A percentile compares a stretch with the other conserved stretches of the same genome.
Evolutionary conservation across 345 rosid species (phyloP).

Genomic region (Carallia brachiata): DNA sequence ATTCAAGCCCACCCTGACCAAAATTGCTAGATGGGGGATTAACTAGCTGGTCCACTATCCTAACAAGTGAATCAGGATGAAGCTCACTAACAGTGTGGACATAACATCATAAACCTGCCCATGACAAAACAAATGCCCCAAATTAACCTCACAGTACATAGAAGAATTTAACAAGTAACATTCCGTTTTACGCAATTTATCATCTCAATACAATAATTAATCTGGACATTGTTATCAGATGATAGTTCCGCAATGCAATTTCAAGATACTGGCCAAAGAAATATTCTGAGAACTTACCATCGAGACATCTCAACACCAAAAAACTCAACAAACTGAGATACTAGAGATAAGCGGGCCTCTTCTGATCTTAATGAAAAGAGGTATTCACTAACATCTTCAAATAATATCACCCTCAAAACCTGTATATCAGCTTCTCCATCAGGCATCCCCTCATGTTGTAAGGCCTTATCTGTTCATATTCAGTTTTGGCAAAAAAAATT

Average conservation of each 20-base stretch:
- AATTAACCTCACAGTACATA: no score
- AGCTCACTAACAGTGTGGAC: no score
- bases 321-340: slow-evolving; percentile 75
- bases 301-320: slow-evolving; percentile 73
- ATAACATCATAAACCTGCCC: no score
- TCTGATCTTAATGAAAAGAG: slow-evolving; percentile 69
- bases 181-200: no score
- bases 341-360: slow-evolving; percentile 68
- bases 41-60: no score
- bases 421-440: slow-evolving; percentile 66
- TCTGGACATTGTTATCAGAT: no score
- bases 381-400: slow-evolving; percentile 79
- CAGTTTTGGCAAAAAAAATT: neutral
- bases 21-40: no score
- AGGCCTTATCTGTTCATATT: slow-evolving; percentile 35
- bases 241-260: neutral
- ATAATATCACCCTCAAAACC: slow-evolving; percentile 56
- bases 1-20: no score
- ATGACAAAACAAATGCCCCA: no score
- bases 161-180: no score
- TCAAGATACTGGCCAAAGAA: neutral
- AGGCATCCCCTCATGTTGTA: slow-evolving; percentile 39
- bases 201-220: no score
- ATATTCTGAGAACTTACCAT: slow-evolving; percentile 35
- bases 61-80: no score